Evolutionary conservation across 352 stramenopile genomes (phyloP).

Genomic region (Phytophthora capsici): DNA sequence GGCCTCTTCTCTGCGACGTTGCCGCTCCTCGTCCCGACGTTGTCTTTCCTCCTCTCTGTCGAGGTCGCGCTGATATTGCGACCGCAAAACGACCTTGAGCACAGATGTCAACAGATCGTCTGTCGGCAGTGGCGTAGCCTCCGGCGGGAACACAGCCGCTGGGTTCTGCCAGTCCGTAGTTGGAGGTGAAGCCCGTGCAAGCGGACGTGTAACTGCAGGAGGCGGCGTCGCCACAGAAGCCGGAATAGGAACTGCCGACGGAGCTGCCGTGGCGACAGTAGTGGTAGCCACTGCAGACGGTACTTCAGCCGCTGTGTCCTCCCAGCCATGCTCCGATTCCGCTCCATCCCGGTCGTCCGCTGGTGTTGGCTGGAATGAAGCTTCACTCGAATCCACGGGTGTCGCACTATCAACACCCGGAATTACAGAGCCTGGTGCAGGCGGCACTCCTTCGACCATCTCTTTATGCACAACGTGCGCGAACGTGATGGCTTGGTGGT

Average conservation of each 20-base stretch:
- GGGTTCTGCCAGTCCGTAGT: conserved; percentile 32
- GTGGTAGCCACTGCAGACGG: neutral
- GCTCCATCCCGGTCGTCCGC: conserved; percentile 29
- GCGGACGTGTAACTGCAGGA: conserved; percentile 13
- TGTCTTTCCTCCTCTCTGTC: conserved; percentile 41
- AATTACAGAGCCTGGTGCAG: conserved; percentile 2
- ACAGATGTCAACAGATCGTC: conserved; percentile 44
- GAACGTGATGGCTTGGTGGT: conserved; percentile 41
- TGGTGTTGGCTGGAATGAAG: conserved; percentile 23
- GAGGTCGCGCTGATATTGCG: conserved; percentile 45
- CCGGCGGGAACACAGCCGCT: conserved; percentile 20
- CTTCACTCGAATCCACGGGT: conserved; percentile 20
- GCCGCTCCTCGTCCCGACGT: conserved; percentile 36
- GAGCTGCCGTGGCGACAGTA: neutral
- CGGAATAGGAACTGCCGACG: conserved; percentile 1
- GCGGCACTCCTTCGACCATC: conserved; percentile 36
- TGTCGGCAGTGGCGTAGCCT: conserved; percentile 24
- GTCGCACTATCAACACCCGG: conserved; percentile 17
- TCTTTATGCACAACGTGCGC: conserved; percentile 46
- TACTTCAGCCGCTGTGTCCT: conserved; percentile 19
- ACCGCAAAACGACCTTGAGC: conserved; percentile 42
- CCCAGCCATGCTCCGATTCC: conserved; percentile 38
- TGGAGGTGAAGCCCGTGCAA: conserved; percentile 6
- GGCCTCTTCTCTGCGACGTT: conserved; percentile 31
- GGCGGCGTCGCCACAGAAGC: neutral